Evolutionary conservation across 2,329 filamentous ascomycete genomes (phyloP), one percentile per base, ranked within the genome.

Genomic region (Lecanosticta acicola): DNA sequence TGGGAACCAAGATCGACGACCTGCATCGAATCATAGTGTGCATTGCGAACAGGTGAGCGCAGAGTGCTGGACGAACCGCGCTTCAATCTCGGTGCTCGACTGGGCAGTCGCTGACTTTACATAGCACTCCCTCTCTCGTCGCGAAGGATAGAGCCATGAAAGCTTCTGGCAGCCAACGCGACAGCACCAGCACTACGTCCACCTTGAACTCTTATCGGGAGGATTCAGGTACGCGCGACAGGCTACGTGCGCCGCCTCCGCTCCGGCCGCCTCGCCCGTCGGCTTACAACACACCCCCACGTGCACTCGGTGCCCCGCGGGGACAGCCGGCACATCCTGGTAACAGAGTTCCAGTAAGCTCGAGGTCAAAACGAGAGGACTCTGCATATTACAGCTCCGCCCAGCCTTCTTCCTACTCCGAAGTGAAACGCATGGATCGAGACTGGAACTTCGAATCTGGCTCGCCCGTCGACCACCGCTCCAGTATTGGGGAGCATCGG

Each of bases 1-100:
- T 63, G 9, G 56, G 58, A 29, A 46, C 41, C 19, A 58, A 61
- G 45, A 57, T 65, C 26, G 51, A 59, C 26, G 61, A 64, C 39
- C 41, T 59, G 7, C 59, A 62, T 45, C 53, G 49, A 11, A 50
- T 59, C 20, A 59, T 59, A 32, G 56, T 59, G 59, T 36, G 48
- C 0, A 53, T 61, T 16, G 56, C 54, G 4, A 61, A 54, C 41
- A 37, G 35, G 35, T 37, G 18, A n/a, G 35, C 17, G n/a, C 35
- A 19, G 13, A 10, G 11, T 37, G 35, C 11, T 11, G 24, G 24
- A 29, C 24, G 7, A 29, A 11, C 11, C 11, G 24, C 24, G 24
- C 24, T 29, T 29, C 24, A 29, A 29, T 29, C 11, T 29, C 24
- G 24, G 24, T 7, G 24, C 11, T 11, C 11, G 24, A 29, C 11